Percentiles rank a stretch among this genome's conserved stretches.
Conservation (phyloP, 257 asterid genomes). For the Agastache rugosa region DNA sequence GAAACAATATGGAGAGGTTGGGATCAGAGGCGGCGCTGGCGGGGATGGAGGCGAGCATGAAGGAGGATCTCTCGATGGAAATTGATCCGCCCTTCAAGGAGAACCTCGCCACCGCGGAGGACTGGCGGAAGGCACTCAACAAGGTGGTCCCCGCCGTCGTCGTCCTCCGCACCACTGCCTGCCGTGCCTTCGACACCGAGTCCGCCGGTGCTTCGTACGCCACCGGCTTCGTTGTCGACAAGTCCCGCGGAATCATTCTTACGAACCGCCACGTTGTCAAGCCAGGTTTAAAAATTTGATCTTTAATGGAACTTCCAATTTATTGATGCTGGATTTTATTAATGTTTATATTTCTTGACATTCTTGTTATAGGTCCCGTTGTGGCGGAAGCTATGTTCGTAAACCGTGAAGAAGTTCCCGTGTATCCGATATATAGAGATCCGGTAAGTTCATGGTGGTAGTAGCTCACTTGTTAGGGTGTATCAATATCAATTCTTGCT, state of each 20-base stretch:
- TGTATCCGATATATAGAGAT: conserved; percentile 91
- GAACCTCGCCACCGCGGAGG: conserved; percentile 76
- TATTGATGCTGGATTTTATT: conserved; percentile 2
- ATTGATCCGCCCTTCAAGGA: conserved; percentile 85
- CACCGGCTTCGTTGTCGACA: conserved; percentile 91
- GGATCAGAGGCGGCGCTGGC: conserved; percentile 76
- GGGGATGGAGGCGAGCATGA: conserved; percentile 68
- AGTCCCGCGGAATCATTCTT: conserved; percentile 89
- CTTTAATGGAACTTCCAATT: conserved; percentile 18
- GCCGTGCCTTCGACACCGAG: conserved; percentile 94
- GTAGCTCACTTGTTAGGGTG: not conserved
- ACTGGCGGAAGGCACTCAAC: conserved; percentile 89
- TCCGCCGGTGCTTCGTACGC: conserved; percentile 94
- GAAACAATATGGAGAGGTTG: conserved; percentile 55
- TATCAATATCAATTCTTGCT: conserved; percentile 8
- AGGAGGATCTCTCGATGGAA: conserved; percentile 88
- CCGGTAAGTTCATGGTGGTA: conserved; percentile 58
- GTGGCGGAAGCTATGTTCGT: conserved; percentile 98
- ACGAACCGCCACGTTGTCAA: conserved; percentile 96
- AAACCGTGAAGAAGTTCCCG: conserved; percentile 91
- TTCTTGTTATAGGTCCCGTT: conserved; percentile 73
- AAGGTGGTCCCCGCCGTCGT: conserved; percentile 96
- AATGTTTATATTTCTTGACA: conserved; percentile 7
- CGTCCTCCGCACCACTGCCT: conserved; percentile 92
- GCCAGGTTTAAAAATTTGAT: conserved; percentile 58